Conservation (phyloP, 768 basidiomycete species). For the Serendipita indica region DNA sequence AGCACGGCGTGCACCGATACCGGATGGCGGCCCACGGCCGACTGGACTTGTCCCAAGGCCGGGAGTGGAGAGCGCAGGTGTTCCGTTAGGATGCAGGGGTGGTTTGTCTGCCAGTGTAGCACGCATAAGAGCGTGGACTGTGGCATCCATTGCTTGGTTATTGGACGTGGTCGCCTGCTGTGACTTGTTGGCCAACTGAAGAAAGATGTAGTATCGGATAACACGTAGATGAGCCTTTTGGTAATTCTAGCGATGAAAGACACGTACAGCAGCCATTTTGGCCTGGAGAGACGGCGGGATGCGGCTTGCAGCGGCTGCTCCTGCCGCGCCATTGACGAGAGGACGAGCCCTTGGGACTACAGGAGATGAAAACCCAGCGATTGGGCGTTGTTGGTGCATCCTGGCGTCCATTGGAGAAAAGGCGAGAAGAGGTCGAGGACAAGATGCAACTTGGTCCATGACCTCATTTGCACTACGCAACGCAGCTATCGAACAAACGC, state of each 20-base stretch:
- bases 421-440: too few relatives aligned
- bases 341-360: conserved; percentile 8
- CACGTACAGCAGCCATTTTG: conserved; percentile 78
- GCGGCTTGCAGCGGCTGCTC: conserved; percentile 36
- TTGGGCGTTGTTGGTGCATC: conserved; percentile 2
- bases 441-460: too few relatives aligned
- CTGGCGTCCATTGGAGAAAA: not conserved
- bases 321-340: conserved; percentile 10
- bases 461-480: too few relatives aligned
- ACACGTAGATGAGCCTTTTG: conserved; percentile 17
- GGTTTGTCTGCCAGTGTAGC: conserved; percentile 20
- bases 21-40: conserved; percentile 20
- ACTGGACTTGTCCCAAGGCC: conserved; percentile 11
- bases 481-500: too few relatives aligned
- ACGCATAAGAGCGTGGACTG: conserved; percentile 28
- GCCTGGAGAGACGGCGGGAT: conserved; percentile 84
- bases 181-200: conserved; percentile 32
- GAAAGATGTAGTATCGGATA: too few relatives aligned
- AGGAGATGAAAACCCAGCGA: conserved; percentile 8
- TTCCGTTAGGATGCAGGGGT: conserved; percentile 5
- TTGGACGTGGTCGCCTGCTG: conserved; percentile 16
- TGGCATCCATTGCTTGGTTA: conserved; percentile 26
- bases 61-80: conserved; percentile 10
- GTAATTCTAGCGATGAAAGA: not conserved
- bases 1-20: conserved; percentile 28